Evolutionary conservation across 2,329 filamentous ascomycete genomes (phyloP).

Genomic region (Pseudophaeomoniella oleicola): DNA sequence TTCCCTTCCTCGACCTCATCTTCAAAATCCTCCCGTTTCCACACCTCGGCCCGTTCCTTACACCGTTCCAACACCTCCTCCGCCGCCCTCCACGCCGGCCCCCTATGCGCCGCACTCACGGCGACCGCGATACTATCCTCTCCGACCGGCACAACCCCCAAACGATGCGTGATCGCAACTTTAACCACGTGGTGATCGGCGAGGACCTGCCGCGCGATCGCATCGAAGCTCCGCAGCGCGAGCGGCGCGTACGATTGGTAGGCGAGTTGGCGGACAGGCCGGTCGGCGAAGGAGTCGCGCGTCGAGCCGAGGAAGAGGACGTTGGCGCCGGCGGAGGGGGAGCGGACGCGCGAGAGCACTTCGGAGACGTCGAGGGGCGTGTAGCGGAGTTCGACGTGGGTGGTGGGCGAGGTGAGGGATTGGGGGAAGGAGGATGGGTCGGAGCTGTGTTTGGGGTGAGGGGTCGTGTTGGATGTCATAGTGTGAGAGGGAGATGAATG

Average conservation of each 20-base stretch:
- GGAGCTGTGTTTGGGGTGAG: not conserved
- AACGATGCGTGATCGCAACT: constrained; percentile 68
- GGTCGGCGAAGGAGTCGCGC: constrained; percentile 25
- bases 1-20: constrained; percentile 10
- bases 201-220: constrained; percentile 30
- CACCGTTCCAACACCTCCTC: constrained; percentile 80
- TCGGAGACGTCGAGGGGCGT: constrained; percentile 19
- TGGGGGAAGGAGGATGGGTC: constrained; percentile 13
- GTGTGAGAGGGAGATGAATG: not conserved
- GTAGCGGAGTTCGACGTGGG: constrained; percentile 28
- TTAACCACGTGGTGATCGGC: constrained; percentile 51
- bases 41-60: constrained; percentile 75
- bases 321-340: constrained; percentile 28
- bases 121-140: constrained; percentile 89
- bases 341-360: constrained; percentile 21
- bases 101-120: constrained; percentile 68
- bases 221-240: constrained; percentile 23
- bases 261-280: constrained; percentile 26
- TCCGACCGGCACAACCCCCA: constrained; percentile 75
- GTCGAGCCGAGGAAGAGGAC: constrained; percentile 32
- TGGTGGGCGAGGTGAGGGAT: constrained; percentile 19
- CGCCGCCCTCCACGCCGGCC: constrained; percentile 72
- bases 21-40: constrained; percentile 24
- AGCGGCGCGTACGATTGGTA: constrained; percentile 29
- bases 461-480: constrained; percentile 1